Evolutionary conservation across 345 rosid genomes (phyloP).

Genomic region (Arabidopsis thaliana): TAIR10.1 NC_003074.8:16679001-16679500

Average conservation of each 20-base stretch:
- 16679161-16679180: slow-evolving; percentile 22
- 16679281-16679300: background rate
- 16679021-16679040: slow-evolving; percentile 14
- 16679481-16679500: background rate
- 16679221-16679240: slow-evolving; percentile 52
- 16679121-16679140: slow-evolving; percentile 45
- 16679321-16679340: background rate
- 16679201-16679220: slow-evolving; percentile 51
- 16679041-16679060: slow-evolving; percentile 52
- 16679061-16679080: slow-evolving; percentile 32
- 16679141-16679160: slow-evolving; percentile 40
- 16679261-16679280: background rate
- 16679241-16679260: background rate
- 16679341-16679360: background rate
- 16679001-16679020: background rate
- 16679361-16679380: background rate
- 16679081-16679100: background rate
- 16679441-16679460: background rate
- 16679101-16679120: background rate
- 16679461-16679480: background rate
- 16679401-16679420: background rate
- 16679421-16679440: background rate
- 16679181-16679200: slow-evolving; percentile 21
- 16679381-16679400: background rate
- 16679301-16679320: background rate